These are phyloP conservation scores for Globisporangium apiculatum DNA, from an alignment of 352 stramenopile species.

Conservation along the genomic window DNA sequence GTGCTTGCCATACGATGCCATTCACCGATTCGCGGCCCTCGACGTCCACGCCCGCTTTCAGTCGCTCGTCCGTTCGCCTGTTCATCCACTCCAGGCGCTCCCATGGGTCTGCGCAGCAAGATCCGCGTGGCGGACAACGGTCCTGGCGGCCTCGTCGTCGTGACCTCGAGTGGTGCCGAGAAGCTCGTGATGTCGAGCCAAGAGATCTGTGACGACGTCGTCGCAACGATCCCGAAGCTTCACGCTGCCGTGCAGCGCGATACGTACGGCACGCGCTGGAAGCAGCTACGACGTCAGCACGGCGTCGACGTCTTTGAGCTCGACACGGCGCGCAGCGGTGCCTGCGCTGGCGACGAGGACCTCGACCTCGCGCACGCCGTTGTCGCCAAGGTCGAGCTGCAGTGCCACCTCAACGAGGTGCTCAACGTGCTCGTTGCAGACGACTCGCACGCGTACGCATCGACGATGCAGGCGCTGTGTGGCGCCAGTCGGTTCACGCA, in stretches of 20 bases:
- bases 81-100: not conserved
- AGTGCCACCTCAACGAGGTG: constrained; percentile 56
- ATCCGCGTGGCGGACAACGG: not conserved
- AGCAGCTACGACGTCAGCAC: constrained; percentile 22
- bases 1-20: not conserved
- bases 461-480: constrained; percentile 41
- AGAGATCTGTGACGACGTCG: constrained; percentile 50
- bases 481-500: constrained; percentile 37
- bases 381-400: constrained; percentile 42
- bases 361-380: constrained; percentile 37
- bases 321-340: constrained; percentile 16
- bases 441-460: constrained; percentile 33
- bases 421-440: constrained; percentile 45
- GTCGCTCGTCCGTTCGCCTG: not conserved
- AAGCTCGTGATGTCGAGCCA: constrained; percentile 39
- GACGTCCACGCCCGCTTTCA: not conserved
- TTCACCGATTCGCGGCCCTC: not conserved
- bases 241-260: constrained; percentile 28
- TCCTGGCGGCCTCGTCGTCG: constrained; percentile 6
- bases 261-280: constrained; percentile 22
- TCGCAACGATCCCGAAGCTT: constrained; percentile 55
- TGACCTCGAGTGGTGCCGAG: constrained; percentile 7
- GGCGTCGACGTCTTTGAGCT: constrained; percentile 43
- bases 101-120: constrained; percentile 8
- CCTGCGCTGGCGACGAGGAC: constrained; percentile 31